These are phyloP conservation scores for Cicer cuneatum DNA, from an alignment of 306 rosid species.

Conservation along the genomic window DNA sequence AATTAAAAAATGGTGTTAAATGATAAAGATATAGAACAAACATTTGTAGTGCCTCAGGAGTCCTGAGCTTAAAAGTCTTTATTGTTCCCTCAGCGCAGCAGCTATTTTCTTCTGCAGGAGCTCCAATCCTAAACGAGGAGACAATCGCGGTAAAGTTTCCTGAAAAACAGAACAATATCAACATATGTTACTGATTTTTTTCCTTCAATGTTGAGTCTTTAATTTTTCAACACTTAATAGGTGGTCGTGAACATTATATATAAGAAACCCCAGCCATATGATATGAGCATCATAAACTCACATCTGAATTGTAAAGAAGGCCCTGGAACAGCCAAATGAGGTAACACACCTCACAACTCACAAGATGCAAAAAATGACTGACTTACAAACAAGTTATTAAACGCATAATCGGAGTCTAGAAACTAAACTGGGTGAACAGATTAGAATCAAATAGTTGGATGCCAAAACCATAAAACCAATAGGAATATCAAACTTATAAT, in stretches of 20 bases:
- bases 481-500: slow-evolving; percentile 30
- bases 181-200: slow-evolving; percentile 29
- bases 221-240: neutral
- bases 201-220: neutral
- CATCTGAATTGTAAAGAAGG: slow-evolving; percentile 7
- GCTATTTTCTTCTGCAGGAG: slow-evolving; percentile 82
- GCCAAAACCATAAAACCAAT: slow-evolving; percentile 31
- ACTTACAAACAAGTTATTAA: slow-evolving; percentile 9
- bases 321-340: neutral
- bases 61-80: slow-evolving; percentile 14
- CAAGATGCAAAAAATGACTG: slow-evolving; percentile 10
- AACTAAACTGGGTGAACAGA: slow-evolving; percentile 30
- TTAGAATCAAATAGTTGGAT: slow-evolving; percentile 13
- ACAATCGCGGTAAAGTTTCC: slow-evolving; percentile 76
- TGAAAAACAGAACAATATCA: slow-evolving; percentile 47
- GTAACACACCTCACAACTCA: slow-evolving; percentile 1
- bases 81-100: slow-evolving; percentile 63
- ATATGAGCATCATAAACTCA: slow-evolving; percentile 1
- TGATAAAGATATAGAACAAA: slow-evolving; percentile 32
- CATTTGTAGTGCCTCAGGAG: slow-evolving; percentile 22
- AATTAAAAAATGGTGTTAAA: neutral
- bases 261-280: slow-evolving; percentile 9
- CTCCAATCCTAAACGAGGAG: slow-evolving; percentile 94
- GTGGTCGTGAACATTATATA: slow-evolving; percentile 19
- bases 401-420: neutral